Conservation (phyloP, 805 yeast genomes). For the Wickerhamomyces queroliae region DNA sequence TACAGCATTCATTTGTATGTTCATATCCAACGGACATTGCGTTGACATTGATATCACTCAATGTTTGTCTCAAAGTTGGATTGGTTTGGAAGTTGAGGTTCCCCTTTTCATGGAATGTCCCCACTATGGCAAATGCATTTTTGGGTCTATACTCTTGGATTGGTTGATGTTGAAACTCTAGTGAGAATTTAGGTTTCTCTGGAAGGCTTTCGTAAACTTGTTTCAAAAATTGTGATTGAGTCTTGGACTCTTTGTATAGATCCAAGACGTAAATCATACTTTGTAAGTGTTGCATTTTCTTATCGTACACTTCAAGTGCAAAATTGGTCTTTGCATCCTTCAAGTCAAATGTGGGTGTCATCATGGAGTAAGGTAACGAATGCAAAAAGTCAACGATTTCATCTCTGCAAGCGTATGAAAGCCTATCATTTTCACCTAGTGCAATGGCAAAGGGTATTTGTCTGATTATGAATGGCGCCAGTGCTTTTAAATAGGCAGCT, state of each 20-base stretch:
- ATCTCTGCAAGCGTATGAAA: slow-evolving; percentile 37
- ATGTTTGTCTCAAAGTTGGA: slow-evolving; percentile 35
- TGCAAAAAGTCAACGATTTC: slow-evolving; percentile 39
- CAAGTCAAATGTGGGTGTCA: slow-evolving; percentile 16
- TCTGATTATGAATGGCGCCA: slow-evolving; percentile 46
- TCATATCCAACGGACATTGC: slow-evolving; percentile 64
- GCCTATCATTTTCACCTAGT: slow-evolving; percentile 59
- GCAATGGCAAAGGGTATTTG: slow-evolving; percentile 55
- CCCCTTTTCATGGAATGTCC: slow-evolving; percentile 33
- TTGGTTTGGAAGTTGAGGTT: slow-evolving; percentile 26
- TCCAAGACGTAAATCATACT: slow-evolving; percentile 47
- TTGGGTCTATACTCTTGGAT: slow-evolving; percentile 49
- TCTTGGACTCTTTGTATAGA: slow-evolving; percentile 39
- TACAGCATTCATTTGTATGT: slow-evolving; percentile 63
- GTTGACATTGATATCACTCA: slow-evolving; percentile 41
- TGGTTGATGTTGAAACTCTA: slow-evolving; percentile 68
- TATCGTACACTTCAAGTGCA: slow-evolving; percentile 32
- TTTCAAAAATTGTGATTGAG: slow-evolving; percentile 28
- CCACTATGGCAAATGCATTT: slow-evolving; percentile 30
- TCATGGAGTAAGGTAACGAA: slow-evolving; percentile 44
- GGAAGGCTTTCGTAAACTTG: slow-evolving; percentile 18
- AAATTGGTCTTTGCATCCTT: slow-evolving; percentile 48
- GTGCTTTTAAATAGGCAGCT: slow-evolving; percentile 53
- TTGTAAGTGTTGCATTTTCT: slow-evolving; percentile 18
- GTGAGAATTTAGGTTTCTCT: slow-evolving; percentile 29